Evolutionary conservation across 2,329 filamentous ascomycete genomes (phyloP).

Genomic region (Aureobasidium sp.): DNA sequence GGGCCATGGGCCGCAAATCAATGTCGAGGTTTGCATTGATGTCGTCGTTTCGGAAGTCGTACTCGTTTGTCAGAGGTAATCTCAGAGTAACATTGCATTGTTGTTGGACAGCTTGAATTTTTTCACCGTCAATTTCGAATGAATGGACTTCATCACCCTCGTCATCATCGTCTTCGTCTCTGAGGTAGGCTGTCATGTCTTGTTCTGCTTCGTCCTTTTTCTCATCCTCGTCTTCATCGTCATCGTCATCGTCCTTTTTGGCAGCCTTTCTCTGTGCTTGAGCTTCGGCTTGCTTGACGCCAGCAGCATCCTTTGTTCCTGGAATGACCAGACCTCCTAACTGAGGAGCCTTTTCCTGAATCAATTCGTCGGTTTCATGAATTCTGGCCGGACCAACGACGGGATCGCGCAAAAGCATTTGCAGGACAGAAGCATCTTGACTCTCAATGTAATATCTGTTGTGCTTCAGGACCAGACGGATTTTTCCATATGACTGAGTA

Average conservation of each 20-base stretch:
- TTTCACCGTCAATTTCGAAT: constrained; percentile 78
- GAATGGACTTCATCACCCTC: constrained; percentile 82
- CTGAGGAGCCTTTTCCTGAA: constrained; percentile 74
- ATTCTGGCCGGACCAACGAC: constrained; percentile 74
- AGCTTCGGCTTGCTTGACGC: constrained; percentile 65
- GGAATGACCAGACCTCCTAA: constrained; percentile 86
- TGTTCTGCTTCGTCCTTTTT: constrained; percentile 38
- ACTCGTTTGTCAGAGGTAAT: constrained; percentile 88
- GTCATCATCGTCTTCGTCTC: constrained; percentile 78
- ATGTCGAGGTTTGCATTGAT: constrained; percentile 89
- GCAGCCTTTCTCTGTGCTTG: constrained; percentile 37
- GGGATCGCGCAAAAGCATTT: constrained; percentile 76
- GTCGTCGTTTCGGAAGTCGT: constrained; percentile 90
- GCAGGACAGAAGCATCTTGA: constrained; percentile 76
- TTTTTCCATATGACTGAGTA: constrained; percentile 88
- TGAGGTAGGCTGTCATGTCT: constrained; percentile 62
- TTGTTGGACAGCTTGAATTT: constrained; percentile 81
- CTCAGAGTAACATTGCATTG: constrained; percentile 74
- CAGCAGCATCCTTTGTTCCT: constrained; percentile 87
- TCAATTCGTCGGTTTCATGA: constrained; percentile 65
- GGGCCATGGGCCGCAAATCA: constrained; percentile 78
- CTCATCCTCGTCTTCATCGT: constrained; percentile 47
- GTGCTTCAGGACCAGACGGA: constrained; percentile 89
- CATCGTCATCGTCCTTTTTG: constrained; percentile 41
- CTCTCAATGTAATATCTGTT: constrained; percentile 94